These are phyloP conservation scores for Cryphonectria carpinicola DNA, from an alignment of 2,329 filamentous ascomycete genomes.

Conservation along the genomic window DNA sequence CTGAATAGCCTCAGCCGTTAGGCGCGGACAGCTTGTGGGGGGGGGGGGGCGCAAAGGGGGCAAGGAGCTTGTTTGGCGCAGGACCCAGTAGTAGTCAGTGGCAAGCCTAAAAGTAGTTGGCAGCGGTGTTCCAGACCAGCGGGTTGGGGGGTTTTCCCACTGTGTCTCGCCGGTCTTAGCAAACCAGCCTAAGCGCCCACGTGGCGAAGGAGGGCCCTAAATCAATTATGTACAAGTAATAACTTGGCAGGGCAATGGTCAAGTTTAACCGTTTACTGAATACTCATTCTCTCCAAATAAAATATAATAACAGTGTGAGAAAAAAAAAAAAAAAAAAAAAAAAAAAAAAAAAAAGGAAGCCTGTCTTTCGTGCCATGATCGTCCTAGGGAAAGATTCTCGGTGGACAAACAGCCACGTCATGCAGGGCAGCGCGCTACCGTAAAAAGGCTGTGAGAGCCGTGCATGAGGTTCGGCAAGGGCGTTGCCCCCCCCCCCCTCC, in stretches of 20 bases:
- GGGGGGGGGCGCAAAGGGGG: too few species aligned
- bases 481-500: too few species aligned
- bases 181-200: background rate
- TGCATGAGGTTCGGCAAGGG: background rate
- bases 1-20: conserved; percentile 20
- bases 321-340: background rate
- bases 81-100: too few species aligned
- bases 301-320: background rate
- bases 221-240: background rate
- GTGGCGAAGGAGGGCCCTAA: background rate
- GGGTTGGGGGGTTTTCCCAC: background rate
- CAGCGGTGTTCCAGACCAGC: background rate
- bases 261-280: background rate
- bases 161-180: background rate
- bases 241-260: background rate
- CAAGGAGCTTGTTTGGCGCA: too few species aligned
- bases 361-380: background rate
- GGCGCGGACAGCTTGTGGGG: background rate
- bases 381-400: background rate
- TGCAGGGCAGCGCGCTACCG: background rate
- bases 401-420: background rate
- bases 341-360: too few species aligned
- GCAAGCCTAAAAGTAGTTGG: background rate
- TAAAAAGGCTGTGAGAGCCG: background rate
- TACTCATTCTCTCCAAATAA: background rate